A percentile compares a stretch with the other conserved stretches of the same genome.
phyloP scores from a whole-genome alignment of 345 rosid species.

The Firmiana major region DNA sequence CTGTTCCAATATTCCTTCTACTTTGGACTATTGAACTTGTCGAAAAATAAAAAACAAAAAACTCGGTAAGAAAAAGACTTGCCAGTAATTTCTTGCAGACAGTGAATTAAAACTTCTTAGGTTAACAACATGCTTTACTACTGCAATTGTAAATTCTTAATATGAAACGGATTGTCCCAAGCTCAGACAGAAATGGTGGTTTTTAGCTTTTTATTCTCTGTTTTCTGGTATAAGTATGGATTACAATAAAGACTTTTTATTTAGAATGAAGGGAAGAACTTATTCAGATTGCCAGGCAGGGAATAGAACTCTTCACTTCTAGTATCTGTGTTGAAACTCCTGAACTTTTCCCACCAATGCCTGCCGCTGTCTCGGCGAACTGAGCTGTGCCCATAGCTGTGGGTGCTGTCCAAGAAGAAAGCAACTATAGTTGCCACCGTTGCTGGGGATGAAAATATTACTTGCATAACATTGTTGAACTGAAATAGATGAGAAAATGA shows the following conservation, averaged over 20 bases:
- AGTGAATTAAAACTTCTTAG: background rate
- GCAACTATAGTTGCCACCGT: conserved; percentile 63
- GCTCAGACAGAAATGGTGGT: background rate
- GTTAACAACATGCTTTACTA: background rate
- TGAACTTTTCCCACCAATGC: conserved; percentile 88
- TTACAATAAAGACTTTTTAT: background rate
- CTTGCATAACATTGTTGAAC: conserved; percentile 86
- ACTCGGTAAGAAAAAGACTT: background rate
- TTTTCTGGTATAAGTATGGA: background rate
- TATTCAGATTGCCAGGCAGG: conserved; percentile 64
- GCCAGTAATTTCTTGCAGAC: background rate
- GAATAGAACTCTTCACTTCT: conserved; percentile 74
- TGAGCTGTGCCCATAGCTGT: conserved; percentile 42
- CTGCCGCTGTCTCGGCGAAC: conserved; percentile 74
- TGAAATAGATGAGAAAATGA: conserved; percentile 25
- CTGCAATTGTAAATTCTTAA: background rate
- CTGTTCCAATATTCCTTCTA: background rate
- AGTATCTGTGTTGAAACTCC: conserved; percentile 43
- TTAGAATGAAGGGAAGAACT: conserved; percentile 86
- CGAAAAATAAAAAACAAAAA: background rate
- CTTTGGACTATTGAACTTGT: background rate
- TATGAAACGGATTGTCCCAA: background rate
- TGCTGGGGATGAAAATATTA: conserved; percentile 84
- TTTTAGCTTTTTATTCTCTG: background rate
- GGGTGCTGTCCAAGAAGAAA: conserved; percentile 59